phyloP scores from a whole-genome alignment of 768 basidiomycete species.

The Kwoniella mangroviensis region DNA sequence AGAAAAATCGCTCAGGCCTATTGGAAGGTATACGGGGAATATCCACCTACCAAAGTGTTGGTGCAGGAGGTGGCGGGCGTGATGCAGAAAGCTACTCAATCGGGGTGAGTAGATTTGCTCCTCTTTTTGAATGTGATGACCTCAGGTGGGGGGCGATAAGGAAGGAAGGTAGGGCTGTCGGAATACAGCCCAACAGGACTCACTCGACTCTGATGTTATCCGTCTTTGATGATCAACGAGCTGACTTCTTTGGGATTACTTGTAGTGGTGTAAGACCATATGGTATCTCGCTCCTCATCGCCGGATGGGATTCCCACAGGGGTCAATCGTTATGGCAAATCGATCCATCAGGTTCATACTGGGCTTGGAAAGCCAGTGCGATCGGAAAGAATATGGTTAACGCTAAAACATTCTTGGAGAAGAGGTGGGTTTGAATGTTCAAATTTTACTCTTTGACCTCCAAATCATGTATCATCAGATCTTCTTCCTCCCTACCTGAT shows the following conservation, averaged over 20 bases:
- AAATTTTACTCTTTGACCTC: too few relatives aligned
- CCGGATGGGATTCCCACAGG: constrained; percentile 93
- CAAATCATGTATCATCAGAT: too few relatives aligned
- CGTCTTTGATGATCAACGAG: too few relatives aligned
- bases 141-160: too few relatives aligned
- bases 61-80: constrained; percentile 97
- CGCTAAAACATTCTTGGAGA: constrained; percentile 98
- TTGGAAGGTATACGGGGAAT: constrained; percentile 99
- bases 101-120: constrained; percentile 87
- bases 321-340: constrained; percentile 98
- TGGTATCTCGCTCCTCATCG: constrained; percentile 94
- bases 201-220: too few relatives aligned
- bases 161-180: too few relatives aligned
- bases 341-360: constrained; percentile 97
- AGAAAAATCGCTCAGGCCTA: constrained; percentile 98
- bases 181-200: too few relatives aligned
- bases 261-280: constrained; percentile 99
- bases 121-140: too few relatives aligned
- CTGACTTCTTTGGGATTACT: too few relatives aligned
- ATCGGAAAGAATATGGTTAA: constrained; percentile 99
- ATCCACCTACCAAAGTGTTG: constrained; percentile 92
- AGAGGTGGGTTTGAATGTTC: constrained; percentile 88
- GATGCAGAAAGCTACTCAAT: constrained; percentile 99
- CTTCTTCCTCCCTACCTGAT: too few relatives aligned
- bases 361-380: constrained; percentile 99